Conservation (phyloP, 1,139 yeast genomes). For the Yamadazyma dendronema region DNA sequence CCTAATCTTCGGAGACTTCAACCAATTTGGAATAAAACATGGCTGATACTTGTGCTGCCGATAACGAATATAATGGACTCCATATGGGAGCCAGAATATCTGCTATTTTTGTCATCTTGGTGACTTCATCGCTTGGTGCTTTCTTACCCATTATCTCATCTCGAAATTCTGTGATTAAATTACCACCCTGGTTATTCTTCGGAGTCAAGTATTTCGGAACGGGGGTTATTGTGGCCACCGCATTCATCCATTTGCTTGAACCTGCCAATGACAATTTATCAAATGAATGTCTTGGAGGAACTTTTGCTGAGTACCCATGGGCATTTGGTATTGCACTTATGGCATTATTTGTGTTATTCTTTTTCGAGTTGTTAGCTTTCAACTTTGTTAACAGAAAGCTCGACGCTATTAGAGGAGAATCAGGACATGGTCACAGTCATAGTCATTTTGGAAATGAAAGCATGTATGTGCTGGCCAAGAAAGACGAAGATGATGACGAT, state of each 20-base stretch:
- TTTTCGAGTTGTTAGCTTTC: conserved; percentile 56
- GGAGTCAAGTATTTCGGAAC: conserved; percentile 84
- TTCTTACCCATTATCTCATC: conserved; percentile 62
- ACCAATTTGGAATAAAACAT: too few relatives aligned
- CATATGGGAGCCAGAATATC: conserved; percentile 67
- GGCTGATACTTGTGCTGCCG: conserved; percentile 34
- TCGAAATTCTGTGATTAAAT: conserved; percentile 42
- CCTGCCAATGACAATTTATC: conserved; percentile 62
- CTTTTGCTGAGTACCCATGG: conserved; percentile 38
- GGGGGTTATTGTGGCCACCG: conserved; percentile 89
- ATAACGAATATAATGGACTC: conserved; percentile 38
- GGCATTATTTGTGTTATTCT: conserved; percentile 44
- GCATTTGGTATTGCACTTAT: conserved; percentile 40
- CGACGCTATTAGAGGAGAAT: conserved; percentile 18
- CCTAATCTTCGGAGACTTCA: too few relatives aligned
- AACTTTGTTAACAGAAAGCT: conserved; percentile 43
- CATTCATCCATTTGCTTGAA: conserved; percentile 77
- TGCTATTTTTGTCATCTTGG: conserved; percentile 64
- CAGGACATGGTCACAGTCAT: conserved; percentile 31
- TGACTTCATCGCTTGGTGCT: conserved; percentile 57
- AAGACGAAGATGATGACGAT: conserved; percentile 18
- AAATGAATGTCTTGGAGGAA: conserved; percentile 36
- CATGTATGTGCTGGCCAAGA: conserved; percentile 27
- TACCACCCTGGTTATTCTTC: conserved; percentile 64
- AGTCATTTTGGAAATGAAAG: conserved; percentile 46